These are phyloP conservation scores for Floccularia luteovirens DNA, from an alignment of 768 basidiomycete species.

Conservation along the genomic window DNA sequence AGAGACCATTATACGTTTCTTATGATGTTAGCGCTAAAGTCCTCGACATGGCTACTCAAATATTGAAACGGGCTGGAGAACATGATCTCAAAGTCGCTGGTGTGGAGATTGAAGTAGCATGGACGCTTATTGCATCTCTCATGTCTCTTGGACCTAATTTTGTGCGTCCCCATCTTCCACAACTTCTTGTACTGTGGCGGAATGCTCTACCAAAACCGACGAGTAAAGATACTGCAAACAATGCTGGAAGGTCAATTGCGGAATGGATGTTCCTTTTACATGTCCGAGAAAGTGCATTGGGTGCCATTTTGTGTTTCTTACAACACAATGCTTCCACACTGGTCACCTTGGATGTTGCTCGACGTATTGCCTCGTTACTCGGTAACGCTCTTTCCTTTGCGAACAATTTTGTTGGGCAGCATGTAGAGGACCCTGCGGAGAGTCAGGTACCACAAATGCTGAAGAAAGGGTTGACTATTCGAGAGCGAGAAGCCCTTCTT, in stretches of 20 bases:
- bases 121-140: constrained; percentile 85
- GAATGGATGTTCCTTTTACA: constrained; percentile 93
- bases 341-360: constrained; percentile 85
- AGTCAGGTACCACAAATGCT: constrained; percentile 21
- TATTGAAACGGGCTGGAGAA: constrained; percentile 87
- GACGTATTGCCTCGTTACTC: constrained; percentile 80
- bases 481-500: constrained; percentile 76
- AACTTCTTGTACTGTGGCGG: constrained; percentile 92
- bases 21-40: constrained; percentile 90
- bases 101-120: constrained; percentile 88
- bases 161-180: constrained; percentile 87
- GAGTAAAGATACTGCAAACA: constrained; percentile 66
- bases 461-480: constrained; percentile 46
- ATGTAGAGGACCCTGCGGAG: constrained; percentile 57
- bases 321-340: constrained; percentile 67
- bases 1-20: constrained; percentile 88
- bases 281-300: constrained; percentile 84
- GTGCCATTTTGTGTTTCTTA: constrained; percentile 85
- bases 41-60: constrained; percentile 82
- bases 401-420: constrained; percentile 70
- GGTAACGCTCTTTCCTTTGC: constrained; percentile 88
- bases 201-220: constrained; percentile 96
- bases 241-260: constrained; percentile 51
- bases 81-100: constrained; percentile 80
- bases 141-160: constrained; percentile 94